Evolutionary conservation across 2,329 filamentous ascomycete genomes (phyloP).

Genomic region (Ophiostoma himal-ulmi): DNA sequence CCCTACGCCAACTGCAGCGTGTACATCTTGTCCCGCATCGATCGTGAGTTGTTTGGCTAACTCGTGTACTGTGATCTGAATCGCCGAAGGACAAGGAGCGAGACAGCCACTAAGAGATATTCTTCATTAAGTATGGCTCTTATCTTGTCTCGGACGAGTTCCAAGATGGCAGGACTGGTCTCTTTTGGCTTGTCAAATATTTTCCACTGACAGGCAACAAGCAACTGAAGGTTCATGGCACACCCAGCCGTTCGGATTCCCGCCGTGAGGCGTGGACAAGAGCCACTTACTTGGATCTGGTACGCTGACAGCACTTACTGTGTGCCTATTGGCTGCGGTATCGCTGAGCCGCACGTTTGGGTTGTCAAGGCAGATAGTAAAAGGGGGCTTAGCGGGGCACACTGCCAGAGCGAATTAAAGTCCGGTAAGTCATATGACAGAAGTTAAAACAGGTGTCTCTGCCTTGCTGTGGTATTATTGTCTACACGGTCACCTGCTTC

Average conservation of each 20-base stretch:
- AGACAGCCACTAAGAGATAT: not conserved
- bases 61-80: not conserved
- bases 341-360: not conserved
- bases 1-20: not conserved
- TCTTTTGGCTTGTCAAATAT: not conserved
- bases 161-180: not conserved
- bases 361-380: not conserved
- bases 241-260: too few relatives aligned
- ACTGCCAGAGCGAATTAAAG: too few relatives aligned
- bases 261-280: too few relatives aligned
- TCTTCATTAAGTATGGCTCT: not conserved
- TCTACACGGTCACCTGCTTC: too few relatives aligned
- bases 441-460: too few relatives aligned
- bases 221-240: too few relatives aligned
- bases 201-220: not conserved
- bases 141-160: constrained; percentile 1
- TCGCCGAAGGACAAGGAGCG: not conserved
- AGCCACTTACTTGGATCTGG: too few relatives aligned
- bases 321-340: not conserved
- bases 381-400: not conserved
- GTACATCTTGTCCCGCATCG: not conserved
- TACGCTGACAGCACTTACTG: not conserved
- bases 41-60: not conserved
- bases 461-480: too few relatives aligned
- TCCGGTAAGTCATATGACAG: too few relatives aligned